phyloP scores from a whole-genome alignment of 305 asterid species.

The Fraxinus albicans region DNA sequence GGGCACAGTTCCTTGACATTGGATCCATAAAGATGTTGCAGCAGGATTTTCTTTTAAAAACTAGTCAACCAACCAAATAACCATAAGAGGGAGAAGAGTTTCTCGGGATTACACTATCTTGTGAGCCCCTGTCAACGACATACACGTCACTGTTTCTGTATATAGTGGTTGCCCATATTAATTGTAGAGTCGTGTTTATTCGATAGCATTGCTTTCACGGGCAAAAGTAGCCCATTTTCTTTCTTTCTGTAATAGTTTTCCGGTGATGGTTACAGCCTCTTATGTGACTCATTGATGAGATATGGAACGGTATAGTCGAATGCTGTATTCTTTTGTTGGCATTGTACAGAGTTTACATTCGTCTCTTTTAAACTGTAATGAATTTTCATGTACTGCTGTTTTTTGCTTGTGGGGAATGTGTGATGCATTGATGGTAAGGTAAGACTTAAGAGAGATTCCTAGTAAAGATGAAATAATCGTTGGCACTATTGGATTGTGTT shows the following conservation, averaged over 20 bases:
- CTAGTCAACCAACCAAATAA: conserved; percentile 25
- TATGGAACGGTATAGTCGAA: not conserved
- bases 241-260: conserved; percentile 24
- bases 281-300: not conserved
- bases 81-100: conserved; percentile 7
- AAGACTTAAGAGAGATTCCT: too few relatives aligned
- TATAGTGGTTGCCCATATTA: conserved; percentile 41
- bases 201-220: conserved; percentile 29
- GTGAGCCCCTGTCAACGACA: conserved; percentile 34
- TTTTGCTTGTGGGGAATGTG: not conserved
- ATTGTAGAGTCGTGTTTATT: conserved; percentile 45
- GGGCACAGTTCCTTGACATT: conserved; percentile 29
- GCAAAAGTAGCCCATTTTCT: conserved; percentile 17
- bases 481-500: too few relatives aligned
- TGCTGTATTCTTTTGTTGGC: not conserved
- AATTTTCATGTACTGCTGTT: not conserved
- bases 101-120: conserved; percentile 19
- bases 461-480: too few relatives aligned
- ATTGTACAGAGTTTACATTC: not conserved
- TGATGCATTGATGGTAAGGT: not conserved
- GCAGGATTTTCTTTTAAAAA: conserved; percentile 8
- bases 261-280: not conserved
- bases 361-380: not conserved
- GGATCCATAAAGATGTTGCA: conserved; percentile 21
- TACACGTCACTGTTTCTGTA: conserved; percentile 41